Evolutionary conservation across 371 early-diverging fungal species (phyloP).

Genomic region (Smittium culicis): DNA sequence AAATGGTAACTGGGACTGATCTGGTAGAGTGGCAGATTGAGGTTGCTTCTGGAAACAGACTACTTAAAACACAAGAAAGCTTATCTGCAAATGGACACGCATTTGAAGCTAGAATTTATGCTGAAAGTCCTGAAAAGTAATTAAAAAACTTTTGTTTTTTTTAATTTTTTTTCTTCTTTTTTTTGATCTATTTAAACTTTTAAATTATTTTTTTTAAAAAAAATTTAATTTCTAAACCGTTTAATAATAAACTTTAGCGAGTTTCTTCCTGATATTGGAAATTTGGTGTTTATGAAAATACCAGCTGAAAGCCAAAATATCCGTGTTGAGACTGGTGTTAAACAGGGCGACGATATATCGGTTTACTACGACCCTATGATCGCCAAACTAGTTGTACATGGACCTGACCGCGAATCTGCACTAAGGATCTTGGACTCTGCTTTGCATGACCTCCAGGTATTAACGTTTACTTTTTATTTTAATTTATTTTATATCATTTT

Average conservation of each 20-base stretch:
- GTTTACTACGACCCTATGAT: slow-evolving; percentile 76
- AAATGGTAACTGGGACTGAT: slow-evolving; percentile 82
- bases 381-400: slow-evolving; percentile 81
- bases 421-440: slow-evolving; percentile 64
- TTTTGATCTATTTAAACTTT: slow-evolving; percentile 7
- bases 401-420: slow-evolving; percentile 60
- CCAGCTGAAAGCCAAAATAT: slow-evolving; percentile 43
- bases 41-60: slow-evolving; percentile 51
- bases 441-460: slow-evolving; percentile 46
- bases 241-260: slow-evolving; percentile 3
- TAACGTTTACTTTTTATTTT: slow-evolving; percentile 4
- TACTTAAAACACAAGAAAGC: slow-evolving; percentile 41
- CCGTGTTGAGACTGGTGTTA: slow-evolving; percentile 67
- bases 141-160: not conserved
- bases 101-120: slow-evolving; percentile 70
- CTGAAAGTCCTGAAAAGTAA: slow-evolving; percentile 65
- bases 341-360: slow-evolving; percentile 66
- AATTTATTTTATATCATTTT: not conserved
- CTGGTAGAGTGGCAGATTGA: slow-evolving; percentile 74
- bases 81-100: slow-evolving; percentile 53
- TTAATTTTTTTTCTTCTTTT: slow-evolving; percentile 5
- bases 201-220: slow-evolving; percentile 4
- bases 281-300: slow-evolving; percentile 46
- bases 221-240: too few species aligned
- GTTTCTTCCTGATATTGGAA: slow-evolving; percentile 77